These are phyloP conservation scores for Trichoderma endophyticum DNA, from an alignment of 2,329 filamentous ascomycete genomes.

Conservation along the genomic window DNA sequence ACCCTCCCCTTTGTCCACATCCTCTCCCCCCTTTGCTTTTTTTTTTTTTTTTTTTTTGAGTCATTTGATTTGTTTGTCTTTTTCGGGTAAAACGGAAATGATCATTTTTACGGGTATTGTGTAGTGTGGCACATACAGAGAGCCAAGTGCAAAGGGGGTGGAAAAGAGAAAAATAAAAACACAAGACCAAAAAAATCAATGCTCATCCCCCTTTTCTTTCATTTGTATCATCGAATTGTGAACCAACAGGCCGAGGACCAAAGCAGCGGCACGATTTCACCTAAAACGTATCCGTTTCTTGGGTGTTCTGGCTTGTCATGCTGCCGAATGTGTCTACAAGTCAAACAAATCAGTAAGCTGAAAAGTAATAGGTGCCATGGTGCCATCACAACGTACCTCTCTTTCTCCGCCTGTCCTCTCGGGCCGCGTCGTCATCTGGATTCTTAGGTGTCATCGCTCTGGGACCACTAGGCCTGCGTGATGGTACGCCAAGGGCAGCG, in stretches of 20 bases:
- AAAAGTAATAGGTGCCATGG: neutral
- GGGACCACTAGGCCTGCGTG: constrained; percentile 55
- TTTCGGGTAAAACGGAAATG: neutral
- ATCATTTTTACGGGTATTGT: constrained; percentile 10
- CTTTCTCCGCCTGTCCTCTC: constrained; percentile 52
- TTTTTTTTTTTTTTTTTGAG: neutral
- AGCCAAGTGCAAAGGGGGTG: neutral
- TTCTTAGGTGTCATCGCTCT: constrained; percentile 60
- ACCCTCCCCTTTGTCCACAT: neutral
- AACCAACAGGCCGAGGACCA: neutral
- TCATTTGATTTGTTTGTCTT: neutral
- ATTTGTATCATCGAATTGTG: neutral
- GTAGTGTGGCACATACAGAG: neutral
- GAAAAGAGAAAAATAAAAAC: neutral
- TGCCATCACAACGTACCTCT: constrained; percentile 46
- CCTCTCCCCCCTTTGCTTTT: neutral
- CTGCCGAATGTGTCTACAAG: constrained; percentile 36
- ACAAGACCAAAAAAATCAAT: neutral
- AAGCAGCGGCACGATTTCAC: constrained; percentile 8
- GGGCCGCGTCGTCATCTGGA: constrained; percentile 44
- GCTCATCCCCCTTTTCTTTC: neutral
- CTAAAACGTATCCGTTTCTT: constrained; percentile 39
- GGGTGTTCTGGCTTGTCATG: constrained; percentile 26
- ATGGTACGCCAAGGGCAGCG: constrained; percentile 49
- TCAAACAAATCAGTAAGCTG: neutral